Conservation (phyloP, 2,329 filamentous ascomycete genomes). For the Microdochium nivale region DNA sequence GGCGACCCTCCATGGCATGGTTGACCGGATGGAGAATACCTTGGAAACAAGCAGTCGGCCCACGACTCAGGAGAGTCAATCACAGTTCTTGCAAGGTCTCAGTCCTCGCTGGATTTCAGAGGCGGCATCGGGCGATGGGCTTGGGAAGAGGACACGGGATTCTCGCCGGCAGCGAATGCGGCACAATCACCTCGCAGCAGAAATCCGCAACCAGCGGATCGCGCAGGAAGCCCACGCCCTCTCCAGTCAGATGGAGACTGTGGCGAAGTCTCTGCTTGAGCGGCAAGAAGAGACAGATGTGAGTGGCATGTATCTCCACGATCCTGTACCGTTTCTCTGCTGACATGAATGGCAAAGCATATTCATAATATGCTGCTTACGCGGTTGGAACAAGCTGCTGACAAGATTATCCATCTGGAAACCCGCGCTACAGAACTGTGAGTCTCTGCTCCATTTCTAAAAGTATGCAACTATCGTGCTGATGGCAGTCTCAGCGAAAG, state of each 20-base stretch:
- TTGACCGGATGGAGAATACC: not conserved
- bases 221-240: conserved; percentile 33
- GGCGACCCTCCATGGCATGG: not conserved
- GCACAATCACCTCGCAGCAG: conserved; percentile 6
- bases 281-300: conserved; percentile 53
- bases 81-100: not conserved
- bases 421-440: conserved; percentile 49
- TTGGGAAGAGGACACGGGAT: not conserved
- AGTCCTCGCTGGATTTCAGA: not conserved
- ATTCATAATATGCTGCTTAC: conserved; percentile 53
- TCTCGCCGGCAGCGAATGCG: not conserved
- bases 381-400: conserved; percentile 46
- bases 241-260: conserved; percentile 37
- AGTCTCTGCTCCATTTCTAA: conserved; percentile 10
- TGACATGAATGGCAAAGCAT: conserved; percentile 33
- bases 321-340: not conserved
- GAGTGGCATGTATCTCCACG: conserved; percentile 12
- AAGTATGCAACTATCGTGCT: not conserved
- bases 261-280: conserved; percentile 41
- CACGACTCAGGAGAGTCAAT: not conserved
- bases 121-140: not conserved
- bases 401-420: conserved; percentile 52
- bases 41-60: not conserved
- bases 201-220: conserved; percentile 21
- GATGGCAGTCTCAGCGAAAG: conserved; percentile 33